phyloP scores from a whole-genome alignment of 768 basidiomycete species.

The Paxillus involutus region DNA sequence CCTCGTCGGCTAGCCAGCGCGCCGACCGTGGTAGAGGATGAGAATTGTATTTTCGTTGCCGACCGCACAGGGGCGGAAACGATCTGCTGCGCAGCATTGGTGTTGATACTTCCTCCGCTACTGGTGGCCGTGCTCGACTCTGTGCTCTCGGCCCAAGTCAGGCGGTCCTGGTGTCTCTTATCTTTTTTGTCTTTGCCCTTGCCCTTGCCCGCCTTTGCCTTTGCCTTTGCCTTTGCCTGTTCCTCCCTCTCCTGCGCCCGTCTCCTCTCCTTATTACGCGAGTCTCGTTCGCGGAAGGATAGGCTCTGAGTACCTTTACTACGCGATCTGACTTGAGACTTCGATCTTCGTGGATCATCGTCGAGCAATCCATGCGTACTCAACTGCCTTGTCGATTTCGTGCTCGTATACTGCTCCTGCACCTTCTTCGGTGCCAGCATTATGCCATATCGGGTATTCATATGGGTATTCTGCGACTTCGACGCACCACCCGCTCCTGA shows the following conservation, averaged over 20 bases:
- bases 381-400: slow-evolving; percentile 67
- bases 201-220: slow-evolving; percentile 28
- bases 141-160: slow-evolving; percentile 30
- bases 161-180: slow-evolving; percentile 29
- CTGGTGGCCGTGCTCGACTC: slow-evolving; percentile 32
- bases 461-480: slow-evolving; percentile 16
- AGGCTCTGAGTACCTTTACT: slow-evolving; percentile 18
- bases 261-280: slow-evolving; percentile 23
- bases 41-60: slow-evolving; percentile 13
- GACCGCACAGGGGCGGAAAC: slow-evolving; percentile 9
- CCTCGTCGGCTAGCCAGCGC: slow-evolving; percentile 18
- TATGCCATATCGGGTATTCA: slow-evolving; percentile 40
- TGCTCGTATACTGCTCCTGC: slow-evolving; percentile 79
- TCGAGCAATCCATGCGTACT: slow-evolving; percentile 67
- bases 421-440: slow-evolving; percentile 72
- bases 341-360: slow-evolving; percentile 32
- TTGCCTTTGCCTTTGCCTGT: slow-evolving; percentile 15
- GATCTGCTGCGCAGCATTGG: slow-evolving; percentile 4
- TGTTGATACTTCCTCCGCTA: slow-evolving; percentile 27
- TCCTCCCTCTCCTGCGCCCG: slow-evolving; percentile 18
- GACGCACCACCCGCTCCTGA: slow-evolving; percentile 6
- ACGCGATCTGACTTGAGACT: slow-evolving; percentile 15
- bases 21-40: slow-evolving; percentile 12
- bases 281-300: slow-evolving; percentile 17
- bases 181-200: slow-evolving; percentile 30